phyloP scores from a whole-genome alignment of 352 stramenopile species.

The Phytophthora ramorum region DNA sequence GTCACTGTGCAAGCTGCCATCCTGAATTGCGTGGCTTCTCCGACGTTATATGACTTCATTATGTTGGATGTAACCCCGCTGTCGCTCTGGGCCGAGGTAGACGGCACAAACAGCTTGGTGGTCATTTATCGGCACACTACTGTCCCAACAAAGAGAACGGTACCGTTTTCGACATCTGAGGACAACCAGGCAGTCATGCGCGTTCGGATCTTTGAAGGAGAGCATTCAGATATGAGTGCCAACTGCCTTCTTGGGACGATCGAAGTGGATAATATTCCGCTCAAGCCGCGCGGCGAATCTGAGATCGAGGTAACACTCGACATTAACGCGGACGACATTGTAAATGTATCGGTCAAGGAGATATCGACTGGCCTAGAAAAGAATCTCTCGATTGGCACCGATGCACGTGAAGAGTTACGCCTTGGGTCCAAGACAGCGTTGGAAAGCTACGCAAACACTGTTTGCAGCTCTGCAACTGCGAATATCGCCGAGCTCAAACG shows the following conservation, averaged over 20 bases:
- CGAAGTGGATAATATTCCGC: too few relatives aligned
- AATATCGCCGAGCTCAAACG: too few relatives aligned
- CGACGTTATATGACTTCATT: constrained; percentile 1
- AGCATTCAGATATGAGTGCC: too few relatives aligned
- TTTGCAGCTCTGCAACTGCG: neutral
- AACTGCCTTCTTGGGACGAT: too few relatives aligned
- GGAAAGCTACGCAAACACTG: neutral
- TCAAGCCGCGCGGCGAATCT: too few relatives aligned
- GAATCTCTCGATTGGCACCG: neutral
- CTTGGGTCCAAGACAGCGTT: neutral
- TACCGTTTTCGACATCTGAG: constrained; percentile 1
- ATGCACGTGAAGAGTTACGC: neutral
- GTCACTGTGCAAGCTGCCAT: constrained; percentile 1
- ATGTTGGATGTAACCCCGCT: constrained; percentile 8
- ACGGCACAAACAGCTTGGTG: neutral
- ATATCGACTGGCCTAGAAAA: neutral
- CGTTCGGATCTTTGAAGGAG: neutral
- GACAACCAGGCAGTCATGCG: constrained; percentile 3
- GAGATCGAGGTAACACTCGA: too few relatives aligned
- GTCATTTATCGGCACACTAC: neutral
- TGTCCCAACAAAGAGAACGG: constrained; percentile 5
- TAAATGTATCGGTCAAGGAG: neutral
- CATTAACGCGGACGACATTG: neutral
- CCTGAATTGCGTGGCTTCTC: neutral
- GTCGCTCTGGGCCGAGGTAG: constrained; percentile 4